These are phyloP conservation scores for Alloascoidea africana DNA, from an alignment of 805 yeast species.

Conservation along the genomic window DNA sequence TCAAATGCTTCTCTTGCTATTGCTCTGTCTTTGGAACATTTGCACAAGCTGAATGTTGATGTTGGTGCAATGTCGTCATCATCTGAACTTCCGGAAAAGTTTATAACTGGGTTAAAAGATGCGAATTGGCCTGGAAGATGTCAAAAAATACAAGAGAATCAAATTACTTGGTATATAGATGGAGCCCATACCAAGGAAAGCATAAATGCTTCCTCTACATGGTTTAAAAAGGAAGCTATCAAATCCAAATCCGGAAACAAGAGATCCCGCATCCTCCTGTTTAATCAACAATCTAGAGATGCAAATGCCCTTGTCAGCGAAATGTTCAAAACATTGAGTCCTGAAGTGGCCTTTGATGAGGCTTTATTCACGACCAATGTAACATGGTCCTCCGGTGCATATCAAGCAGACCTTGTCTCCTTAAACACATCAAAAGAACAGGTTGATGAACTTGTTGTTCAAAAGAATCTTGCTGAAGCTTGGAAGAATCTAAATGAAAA, in stretches of 20 bases:
- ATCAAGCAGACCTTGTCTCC: constrained; percentile 72
- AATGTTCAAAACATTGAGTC: constrained; percentile 28
- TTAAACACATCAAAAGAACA: constrained; percentile 68
- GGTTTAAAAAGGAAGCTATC: constrained; percentile 50
- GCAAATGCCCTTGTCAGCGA: constrained; percentile 46
- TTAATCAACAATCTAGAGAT: constrained; percentile 92
- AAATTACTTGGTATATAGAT: constrained; percentile 70
- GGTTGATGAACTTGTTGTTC: constrained; percentile 71
- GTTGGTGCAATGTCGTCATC: constrained; percentile 11
- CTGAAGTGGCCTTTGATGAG: constrained; percentile 42
- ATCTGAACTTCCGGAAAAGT: constrained; percentile 10
- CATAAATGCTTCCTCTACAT: constrained; percentile 60
- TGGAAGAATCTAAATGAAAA: constrained; percentile 44
- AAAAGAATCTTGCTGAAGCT: constrained; percentile 50
- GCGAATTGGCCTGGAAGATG: constrained; percentile 96
- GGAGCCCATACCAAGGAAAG: constrained; percentile 96
- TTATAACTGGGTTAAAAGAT: constrained; percentile 36
- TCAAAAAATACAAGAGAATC: constrained; percentile 40
- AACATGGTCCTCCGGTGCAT: constrained; percentile 75
- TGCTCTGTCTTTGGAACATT: constrained; percentile 46
- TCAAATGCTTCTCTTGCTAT: constrained; percentile 83
- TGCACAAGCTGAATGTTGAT: constrained; percentile 27
- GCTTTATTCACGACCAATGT: constrained; percentile 83
- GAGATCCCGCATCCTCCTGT: constrained; percentile 38
- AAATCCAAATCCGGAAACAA: constrained; percentile 11